Evolutionary conservation across 768 basidiomycete genomes (phyloP), one percentile per base, ranked within the genome.

Genomic region (Trametes meyenii): DNA sequence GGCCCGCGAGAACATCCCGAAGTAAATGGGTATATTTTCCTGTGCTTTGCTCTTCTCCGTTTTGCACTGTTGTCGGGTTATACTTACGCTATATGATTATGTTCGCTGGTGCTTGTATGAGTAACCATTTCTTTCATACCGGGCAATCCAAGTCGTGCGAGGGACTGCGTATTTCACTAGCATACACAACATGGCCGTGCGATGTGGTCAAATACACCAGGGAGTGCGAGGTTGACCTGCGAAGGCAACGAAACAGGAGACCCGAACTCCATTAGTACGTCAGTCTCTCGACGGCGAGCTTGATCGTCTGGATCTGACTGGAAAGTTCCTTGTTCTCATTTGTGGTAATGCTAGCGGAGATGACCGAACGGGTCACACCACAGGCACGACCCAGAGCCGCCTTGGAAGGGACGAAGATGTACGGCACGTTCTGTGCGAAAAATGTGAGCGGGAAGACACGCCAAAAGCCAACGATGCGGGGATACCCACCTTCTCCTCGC

Each of bases 321-420:
- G 85, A 84, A 36, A 98, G 81, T 76, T 98, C 95, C 74, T 87
- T 87, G 45, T 91, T 89, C 75, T 98, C 96, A 67, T 94, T 96
- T 60, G 94, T 97, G n/a, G 94, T 98, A 64, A 98, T 88, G 69
- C 92, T 95, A 33, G 92, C 94, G 63, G 96, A 86, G 62, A 99
- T 98, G 68, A 98, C 96, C 26, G 95, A 91, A 60, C 97, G 81
- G 35, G 94, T 89, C 45, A 99, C 96, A 61, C 96, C 94, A 76
- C 96, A 98, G 38, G 96, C 96, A 54, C 96, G 87, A 29, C 96
- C 97, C 36, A 99, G 83, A 21, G 96, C 95, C 57, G 94, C 94
- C 79, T 98, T 98, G 60, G 89, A 91, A 26, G 92, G 94, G 49
- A 99, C 81, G 76, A 98, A 98, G 70, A 98, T 82, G 76, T 98